Percentiles rank a stretch among this genome's conserved stretches.
These are phyloP conservation scores for Puccinia coronata DNA, from an alignment of 1,284 basidiomycete genomes.

Conservation along the genomic window DNA sequence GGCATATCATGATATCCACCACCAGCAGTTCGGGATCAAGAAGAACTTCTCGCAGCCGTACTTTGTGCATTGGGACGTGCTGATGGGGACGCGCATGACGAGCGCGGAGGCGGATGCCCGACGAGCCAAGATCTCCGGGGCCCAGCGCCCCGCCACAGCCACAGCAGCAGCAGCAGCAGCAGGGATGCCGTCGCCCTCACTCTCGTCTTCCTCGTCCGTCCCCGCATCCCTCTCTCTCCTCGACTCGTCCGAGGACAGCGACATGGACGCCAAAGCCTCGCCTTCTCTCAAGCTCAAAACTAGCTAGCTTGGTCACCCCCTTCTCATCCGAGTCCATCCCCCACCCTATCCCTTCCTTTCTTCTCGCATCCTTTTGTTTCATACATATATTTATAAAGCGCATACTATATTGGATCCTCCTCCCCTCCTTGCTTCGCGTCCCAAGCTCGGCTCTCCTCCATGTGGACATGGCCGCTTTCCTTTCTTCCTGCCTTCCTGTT, in stretches of 20 bases:
- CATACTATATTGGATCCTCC: too few species aligned
- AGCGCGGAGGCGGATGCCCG: slow-evolving; percentile 55
- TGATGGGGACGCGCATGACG: slow-evolving; percentile 60
- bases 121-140: not conserved
- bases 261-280: not conserved
- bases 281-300: not conserved
- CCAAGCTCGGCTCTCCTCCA: too few species aligned
- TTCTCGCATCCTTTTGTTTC: not conserved
- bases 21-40: slow-evolving; percentile 88
- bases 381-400: too few species aligned
- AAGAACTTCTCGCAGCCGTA: slow-evolving; percentile 95
- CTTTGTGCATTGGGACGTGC: slow-evolving; percentile 63
- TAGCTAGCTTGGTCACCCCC: not conserved
- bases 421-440: too few species aligned
- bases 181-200: not conserved
- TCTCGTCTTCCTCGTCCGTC: not conserved
- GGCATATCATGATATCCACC: slow-evolving; percentile 98
- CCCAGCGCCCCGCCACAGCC: not conserved
- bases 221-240: not conserved
- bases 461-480: too few species aligned
- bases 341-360: not conserved
- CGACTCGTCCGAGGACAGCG: not conserved
- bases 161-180: too few species aligned
- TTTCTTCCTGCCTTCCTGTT: too few species aligned
- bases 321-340: not conserved